Base-by-base conservation (phyloP, 192 early-diverging fungal species). In the Backusella westeae region DNA sequence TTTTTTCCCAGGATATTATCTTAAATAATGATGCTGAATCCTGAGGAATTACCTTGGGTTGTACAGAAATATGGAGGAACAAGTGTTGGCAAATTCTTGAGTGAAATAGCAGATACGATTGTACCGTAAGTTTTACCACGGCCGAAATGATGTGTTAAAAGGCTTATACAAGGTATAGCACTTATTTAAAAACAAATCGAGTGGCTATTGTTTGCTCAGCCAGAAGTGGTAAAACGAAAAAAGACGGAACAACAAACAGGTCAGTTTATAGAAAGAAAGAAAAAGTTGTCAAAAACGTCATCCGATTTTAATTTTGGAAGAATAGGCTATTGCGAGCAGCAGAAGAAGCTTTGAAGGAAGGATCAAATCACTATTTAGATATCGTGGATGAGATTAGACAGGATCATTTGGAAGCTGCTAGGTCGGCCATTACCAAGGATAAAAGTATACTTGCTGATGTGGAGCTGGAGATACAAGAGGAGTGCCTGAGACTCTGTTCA, bases 41-140 rank as follows among this genome's bases (percentile, higher is more conserved):
- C 66, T 36, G 4, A 68, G 23, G 26, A 66, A 12, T 38, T 75
- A 41, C 90, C 90, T 52, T 87, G 86, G 80, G 69, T 90, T 41
- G 89, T 90, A 49, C 89, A 90, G 66, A 97, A 97, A 87, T 97
- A 94, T 85, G 96, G 96, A 75, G 96, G 96, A 68, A 97, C 96
- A 36, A 91, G 89, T 73, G 93, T 97, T n/a, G 96, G 96, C 63
- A 94, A 90, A 82, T 90, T 87, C 77, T 44, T 91, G 15, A 75
- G 86, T 9, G 85, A 82, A 71, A 90, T 91, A 49, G 83, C 87
- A 71, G 80, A 81, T 76, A 83, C 78, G 68, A 95, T 97, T 82
- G 87, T 97, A 68, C 88, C 87, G 93, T 94, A 88, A 86, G 89
- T 88, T 23, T 21, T 68, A 14, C 0, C 42, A 69, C 15, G 26